Base-by-base conservation (phyloP, 768 basidiomycete genomes). In the Mycena capillaripes region DNA sequence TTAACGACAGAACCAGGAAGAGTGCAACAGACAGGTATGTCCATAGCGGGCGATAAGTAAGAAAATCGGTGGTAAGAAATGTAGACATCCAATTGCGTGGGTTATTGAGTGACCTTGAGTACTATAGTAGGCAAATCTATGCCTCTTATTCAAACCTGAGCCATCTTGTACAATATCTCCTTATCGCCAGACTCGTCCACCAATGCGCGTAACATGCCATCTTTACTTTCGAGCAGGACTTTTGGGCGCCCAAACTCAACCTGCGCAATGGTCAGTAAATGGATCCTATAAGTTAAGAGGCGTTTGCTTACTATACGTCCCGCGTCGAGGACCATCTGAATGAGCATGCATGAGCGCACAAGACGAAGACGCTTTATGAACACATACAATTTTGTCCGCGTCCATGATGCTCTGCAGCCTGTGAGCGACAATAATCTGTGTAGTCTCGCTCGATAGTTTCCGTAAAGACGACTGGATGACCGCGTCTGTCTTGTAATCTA, bases 101-200 rank as follows among this genome's bases (percentile, higher is more conserved):
- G 34, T 36, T 36, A 36, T 6, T 36, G 7, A 6, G 6, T 36
- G 34, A 36, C 34, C 12, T 36, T 6, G 7, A 6, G 34, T 36
- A 36, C 6, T 12, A 36, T 36, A 6, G 12, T 12, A 6, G 12
- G 12, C 34, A 36, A 12, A 36, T n/a, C 34, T 6, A 36, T 36
- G 12, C 34, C 34, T 36, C 12, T 36, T 36, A 36, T 36, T 52
- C 50, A 9, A 23, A 9, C 38, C 27, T 8, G 34, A 29, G 59
- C 67, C 67, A 69, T 62, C 21, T 27, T 50, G 38, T 69, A 56
- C 29, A 69, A 19, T 1, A 12, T 27, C 3, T 62, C 50, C 5
- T 79, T 88, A 70, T 91, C 89, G 21, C 84, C 86, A 52, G 87
- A 90, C 73, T 90, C 87, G 52, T 91, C 87, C 1, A 92, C 89